Evolutionary conservation across 208 protist species (phyloP).

Genomic region (Trypanosoma vivax): DNA sequence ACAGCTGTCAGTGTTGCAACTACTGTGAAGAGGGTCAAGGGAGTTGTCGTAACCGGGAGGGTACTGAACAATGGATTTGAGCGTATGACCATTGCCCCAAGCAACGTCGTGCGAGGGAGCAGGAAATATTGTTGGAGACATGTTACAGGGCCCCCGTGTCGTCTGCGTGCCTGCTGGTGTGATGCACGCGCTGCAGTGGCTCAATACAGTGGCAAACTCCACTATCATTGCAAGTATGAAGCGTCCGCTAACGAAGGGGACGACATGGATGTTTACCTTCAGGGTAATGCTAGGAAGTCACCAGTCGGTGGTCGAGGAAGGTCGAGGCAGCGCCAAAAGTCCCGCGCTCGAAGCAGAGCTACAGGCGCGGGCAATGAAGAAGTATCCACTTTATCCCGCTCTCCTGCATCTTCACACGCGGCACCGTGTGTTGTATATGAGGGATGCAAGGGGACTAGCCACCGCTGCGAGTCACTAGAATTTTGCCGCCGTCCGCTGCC

Average conservation of each 20-base stretch:
- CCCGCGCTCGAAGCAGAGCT: too few relatives aligned
- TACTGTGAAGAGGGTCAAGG: background rate
- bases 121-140: constrained; percentile 3
- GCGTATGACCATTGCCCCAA: constrained; percentile 2
- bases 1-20: background rate
- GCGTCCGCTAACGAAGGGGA: constrained; percentile 5
- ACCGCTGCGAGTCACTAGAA: constrained; percentile 41
- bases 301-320: too few relatives aligned
- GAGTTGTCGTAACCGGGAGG: background rate
- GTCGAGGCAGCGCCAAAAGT: too few relatives aligned
- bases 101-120: background rate
- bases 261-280: constrained; percentile 7
- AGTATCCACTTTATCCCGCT: too few relatives aligned
- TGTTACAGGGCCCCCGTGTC: constrained; percentile 19
- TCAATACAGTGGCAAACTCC: constrained; percentile 50
- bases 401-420: too few relatives aligned
- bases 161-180: constrained; percentile 75
- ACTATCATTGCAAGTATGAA: constrained; percentile 80
- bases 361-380: too few relatives aligned
- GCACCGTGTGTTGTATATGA: constrained; percentile 33
- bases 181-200: constrained; percentile 44
- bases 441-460: constrained; percentile 63
- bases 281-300: constrained; percentile 6
- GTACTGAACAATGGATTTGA: constrained; percentile 33
- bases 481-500: constrained; percentile 16